Conservation (phyloP, 345 rosid genomes). For the Euphorbia peplus region DNA sequence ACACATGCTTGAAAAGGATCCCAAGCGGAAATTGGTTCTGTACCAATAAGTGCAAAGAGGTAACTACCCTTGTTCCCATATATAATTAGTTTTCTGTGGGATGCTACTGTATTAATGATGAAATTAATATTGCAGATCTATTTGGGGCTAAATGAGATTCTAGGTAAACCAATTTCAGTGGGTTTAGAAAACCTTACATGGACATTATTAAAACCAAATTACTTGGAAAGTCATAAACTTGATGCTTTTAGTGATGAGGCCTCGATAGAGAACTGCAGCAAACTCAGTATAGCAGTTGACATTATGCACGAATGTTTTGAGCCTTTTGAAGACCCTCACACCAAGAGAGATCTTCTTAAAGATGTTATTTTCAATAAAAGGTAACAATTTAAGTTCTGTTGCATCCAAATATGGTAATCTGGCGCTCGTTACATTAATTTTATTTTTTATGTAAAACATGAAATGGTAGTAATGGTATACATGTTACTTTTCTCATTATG, state of each 20-base stretch:
- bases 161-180: slow-evolving; percentile 57
- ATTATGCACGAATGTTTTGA: slow-evolving; percentile 92
- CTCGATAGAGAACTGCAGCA: slow-evolving; percentile 50
- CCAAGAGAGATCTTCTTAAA: slow-evolving; percentile 55
- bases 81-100: neutral
- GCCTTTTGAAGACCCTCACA: slow-evolving; percentile 50
- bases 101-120: neutral
- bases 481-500: no score
- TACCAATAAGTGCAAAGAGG: slow-evolving; percentile 62
- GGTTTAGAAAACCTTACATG: slow-evolving; percentile 62
- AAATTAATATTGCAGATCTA: slow-evolving; percentile 55
- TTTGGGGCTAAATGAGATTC: slow-evolving; percentile 48
- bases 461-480: no score
- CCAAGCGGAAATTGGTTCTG: slow-evolving; percentile 57
- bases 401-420: no score
- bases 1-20: slow-evolving; percentile 17
- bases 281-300: slow-evolving; percentile 60
- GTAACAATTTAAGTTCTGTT: slow-evolving; percentile 39
- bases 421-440: no score
- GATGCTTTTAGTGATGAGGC: slow-evolving; percentile 37
- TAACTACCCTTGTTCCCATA: slow-evolving; percentile 16
- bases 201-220: slow-evolving; percentile 51
- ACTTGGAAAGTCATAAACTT: slow-evolving; percentile 23
- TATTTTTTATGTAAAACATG: no score
- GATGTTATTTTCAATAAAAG: slow-evolving; percentile 70